Conservation (phyloP, 208 protist species). For the Acanthamoeba culbertsoni region DNA sequence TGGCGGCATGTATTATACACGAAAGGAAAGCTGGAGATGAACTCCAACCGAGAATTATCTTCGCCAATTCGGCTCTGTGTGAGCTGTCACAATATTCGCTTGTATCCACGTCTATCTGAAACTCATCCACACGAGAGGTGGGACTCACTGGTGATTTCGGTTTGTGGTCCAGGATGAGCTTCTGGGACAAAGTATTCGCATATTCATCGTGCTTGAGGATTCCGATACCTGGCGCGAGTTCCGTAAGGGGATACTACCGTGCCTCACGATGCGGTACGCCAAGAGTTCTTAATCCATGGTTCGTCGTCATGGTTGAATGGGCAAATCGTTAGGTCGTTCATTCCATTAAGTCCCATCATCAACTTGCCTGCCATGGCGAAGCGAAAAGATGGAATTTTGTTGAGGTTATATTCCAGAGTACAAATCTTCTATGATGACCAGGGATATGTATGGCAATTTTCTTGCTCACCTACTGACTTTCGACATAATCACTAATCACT, state of each 20-base stretch:
- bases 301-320: background rate
- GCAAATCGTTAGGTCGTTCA: background rate
- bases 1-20: background rate
- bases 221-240: background rate
- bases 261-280: background rate
- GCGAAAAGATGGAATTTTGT: background rate
- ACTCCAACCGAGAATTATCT: background rate
- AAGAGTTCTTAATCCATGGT: background rate
- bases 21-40: background rate
- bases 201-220: background rate
- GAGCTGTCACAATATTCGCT: background rate
- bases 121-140: background rate
- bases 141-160: background rate
- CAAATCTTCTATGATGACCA: background rate
- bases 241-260: background rate
- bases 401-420: background rate
- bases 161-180: background rate
- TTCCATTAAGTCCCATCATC: background rate
- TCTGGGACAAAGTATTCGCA: slow-evolving; percentile 15
- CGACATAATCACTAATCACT: background rate
- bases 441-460: background rate
- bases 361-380: background rate
- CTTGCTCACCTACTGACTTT: background rate
- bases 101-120: background rate
- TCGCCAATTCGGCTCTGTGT: background rate